phyloP scores from a whole-genome alignment of 306 rosid species.

The Medicago ruthenica region DNA sequence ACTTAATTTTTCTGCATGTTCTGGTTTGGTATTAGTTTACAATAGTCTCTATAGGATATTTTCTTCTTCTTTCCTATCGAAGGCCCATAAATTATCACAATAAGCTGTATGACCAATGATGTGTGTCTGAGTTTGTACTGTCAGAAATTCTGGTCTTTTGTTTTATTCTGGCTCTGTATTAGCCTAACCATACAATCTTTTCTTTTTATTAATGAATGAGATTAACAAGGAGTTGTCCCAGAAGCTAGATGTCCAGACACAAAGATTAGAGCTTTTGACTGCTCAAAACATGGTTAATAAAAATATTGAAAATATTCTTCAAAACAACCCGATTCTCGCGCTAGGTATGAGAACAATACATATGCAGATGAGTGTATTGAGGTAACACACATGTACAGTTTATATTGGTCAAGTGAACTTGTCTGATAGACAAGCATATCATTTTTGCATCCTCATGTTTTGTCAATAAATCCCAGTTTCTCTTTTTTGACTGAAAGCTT shows the following conservation, averaged over 20 bases:
- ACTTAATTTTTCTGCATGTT: too few relatives aligned
- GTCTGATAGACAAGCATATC: conserved; percentile 6
- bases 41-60: too few relatives aligned
- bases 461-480: conserved; percentile 10
- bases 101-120: too few relatives aligned
- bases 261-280: conserved; percentile 92
- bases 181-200: too few relatives aligned
- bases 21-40: too few relatives aligned
- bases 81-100: too few relatives aligned
- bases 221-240: conserved; percentile 80
- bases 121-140: too few relatives aligned
- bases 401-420: conserved; percentile 7
- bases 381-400: conserved; percentile 53
- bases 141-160: too few relatives aligned
- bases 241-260: conserved; percentile 93
- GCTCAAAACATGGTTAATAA: conserved; percentile 83
- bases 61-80: too few relatives aligned
- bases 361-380: conserved; percentile 98
- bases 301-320: conserved; percentile 59
- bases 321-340: conserved; percentile 60
- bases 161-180: too few relatives aligned
- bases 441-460: conserved; percentile 16
- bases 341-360: conserved; percentile 54
- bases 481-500: conserved; percentile 29
- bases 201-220: too few relatives aligned